A percentile compares a stretch with the other conserved stretches of the same genome.
These are phyloP conservation scores for Yamadazyma triangularis DNA, from an alignment of 1,139 yeast species.

Conservation along the genomic window DNA sequence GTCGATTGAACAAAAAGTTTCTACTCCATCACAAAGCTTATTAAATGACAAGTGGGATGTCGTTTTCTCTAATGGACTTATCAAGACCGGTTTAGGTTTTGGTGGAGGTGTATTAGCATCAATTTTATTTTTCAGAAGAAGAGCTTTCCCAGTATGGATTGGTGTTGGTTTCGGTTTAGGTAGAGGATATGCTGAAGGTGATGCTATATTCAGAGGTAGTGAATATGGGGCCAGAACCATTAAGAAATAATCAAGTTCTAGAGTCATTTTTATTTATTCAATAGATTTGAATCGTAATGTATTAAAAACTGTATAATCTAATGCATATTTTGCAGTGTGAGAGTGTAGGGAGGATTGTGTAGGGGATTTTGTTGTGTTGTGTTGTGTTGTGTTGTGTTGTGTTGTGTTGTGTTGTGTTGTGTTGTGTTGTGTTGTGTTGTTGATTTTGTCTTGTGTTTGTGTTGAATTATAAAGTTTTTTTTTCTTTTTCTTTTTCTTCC, in stretches of 20 bases:
- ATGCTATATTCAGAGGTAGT: slow-evolving; percentile 82
- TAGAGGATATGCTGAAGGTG: slow-evolving; percentile 97
- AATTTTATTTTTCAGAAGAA: slow-evolving; percentile 85
- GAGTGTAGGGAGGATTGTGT: too few species aligned
- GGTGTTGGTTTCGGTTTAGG: slow-evolving; percentile 97
- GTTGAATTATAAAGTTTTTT: too few species aligned
- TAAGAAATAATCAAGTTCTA: slow-evolving; percentile 54
- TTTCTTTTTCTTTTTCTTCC: too few species aligned
- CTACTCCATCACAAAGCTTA: slow-evolving; percentile 61
- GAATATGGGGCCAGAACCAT: slow-evolving; percentile 74
- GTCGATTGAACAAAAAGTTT: slow-evolving; percentile 27
- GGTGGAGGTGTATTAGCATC: slow-evolving; percentile 96
- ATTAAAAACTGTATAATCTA: too few species aligned
- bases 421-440: too few species aligned
- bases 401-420: too few species aligned
- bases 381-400: too few species aligned
- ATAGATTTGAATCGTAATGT: neutral
- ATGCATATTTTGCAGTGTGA: too few species aligned
- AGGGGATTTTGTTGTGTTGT: too few species aligned
- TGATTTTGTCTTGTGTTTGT: too few species aligned
- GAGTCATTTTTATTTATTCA: slow-evolving; percentile 7
- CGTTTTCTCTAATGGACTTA: slow-evolving; percentile 88
- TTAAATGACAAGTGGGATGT: slow-evolving; percentile 92
- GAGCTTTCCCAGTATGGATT: slow-evolving; percentile 95
- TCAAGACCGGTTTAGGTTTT: slow-evolving; percentile 95